phyloP scores from a whole-genome alignment of 768 basidiomycete genomes.

The Agaricus subrufescens region DNA sequence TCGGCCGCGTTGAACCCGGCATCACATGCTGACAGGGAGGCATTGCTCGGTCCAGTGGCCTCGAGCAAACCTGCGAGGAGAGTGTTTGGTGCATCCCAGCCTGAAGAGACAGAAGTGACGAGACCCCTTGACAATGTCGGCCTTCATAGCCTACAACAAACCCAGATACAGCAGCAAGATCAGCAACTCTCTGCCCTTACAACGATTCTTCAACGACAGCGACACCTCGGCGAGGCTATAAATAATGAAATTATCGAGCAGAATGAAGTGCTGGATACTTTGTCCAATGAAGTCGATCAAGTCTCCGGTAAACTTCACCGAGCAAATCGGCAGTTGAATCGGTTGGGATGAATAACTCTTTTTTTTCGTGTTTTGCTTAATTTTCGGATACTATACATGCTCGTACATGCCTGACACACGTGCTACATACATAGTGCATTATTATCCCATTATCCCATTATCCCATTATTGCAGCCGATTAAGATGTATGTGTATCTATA shows the following conservation, averaged over 20 bases:
- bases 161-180: constrained; percentile 83
- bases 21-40: constrained; percentile 57
- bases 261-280: constrained; percentile 80
- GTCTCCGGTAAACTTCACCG: constrained; percentile 74
- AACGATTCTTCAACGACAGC: constrained; percentile 78
- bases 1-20: constrained; percentile 33
- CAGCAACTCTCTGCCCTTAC: constrained; percentile 74
- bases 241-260: constrained; percentile 77
- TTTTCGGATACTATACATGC: not conserved
- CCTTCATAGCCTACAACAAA: constrained; percentile 72
- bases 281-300: constrained; percentile 71
- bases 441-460: constrained; percentile 11
- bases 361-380: not conserved
- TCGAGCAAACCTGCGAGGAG: constrained; percentile 50
- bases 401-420: not conserved
- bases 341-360: constrained; percentile 45
- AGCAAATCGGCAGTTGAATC: constrained; percentile 80
- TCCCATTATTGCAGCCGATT: constrained; percentile 4
- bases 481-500: constrained; percentile 19
- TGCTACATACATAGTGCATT: not conserved
- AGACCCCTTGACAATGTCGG: constrained; percentile 85
- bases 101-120: constrained; percentile 79
- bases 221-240: constrained; percentile 84
- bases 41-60: constrained; percentile 48
- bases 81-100: constrained; percentile 66